phyloP scores from a whole-genome alignment of 208 protist species.

The Leishmania martiniquensis region DNA sequence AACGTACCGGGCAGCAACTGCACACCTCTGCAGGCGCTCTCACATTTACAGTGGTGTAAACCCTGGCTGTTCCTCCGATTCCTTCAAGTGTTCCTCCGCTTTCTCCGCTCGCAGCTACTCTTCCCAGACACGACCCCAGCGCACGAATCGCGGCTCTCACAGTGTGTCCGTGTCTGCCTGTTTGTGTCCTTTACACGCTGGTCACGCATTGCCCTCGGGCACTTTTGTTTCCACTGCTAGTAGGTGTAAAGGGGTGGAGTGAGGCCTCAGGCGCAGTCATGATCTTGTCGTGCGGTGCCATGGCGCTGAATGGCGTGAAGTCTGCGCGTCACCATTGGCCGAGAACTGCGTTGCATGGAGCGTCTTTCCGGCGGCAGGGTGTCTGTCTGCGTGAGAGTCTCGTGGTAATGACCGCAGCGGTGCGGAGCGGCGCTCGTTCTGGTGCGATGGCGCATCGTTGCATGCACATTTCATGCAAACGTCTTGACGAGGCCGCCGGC shows the following conservation, averaged over 20 bases:
- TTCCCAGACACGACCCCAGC: not conserved
- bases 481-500: not conserved
- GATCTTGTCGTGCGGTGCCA: not conserved
- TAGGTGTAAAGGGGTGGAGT: not conserved
- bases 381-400: not conserved
- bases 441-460: not conserved
- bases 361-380: not conserved
- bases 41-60: not conserved
- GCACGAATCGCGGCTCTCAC: too few relatives aligned
- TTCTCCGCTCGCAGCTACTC: not conserved
- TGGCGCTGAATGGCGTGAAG: not conserved
- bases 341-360: not conserved
- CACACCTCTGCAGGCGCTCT: not conserved
- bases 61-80: not conserved
- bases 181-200: not conserved
- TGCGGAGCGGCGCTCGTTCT: not conserved
- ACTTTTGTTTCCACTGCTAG: not conserved
- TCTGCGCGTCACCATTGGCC: not conserved
- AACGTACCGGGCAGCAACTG: not conserved
- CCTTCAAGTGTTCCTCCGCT: not conserved
- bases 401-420: not conserved
- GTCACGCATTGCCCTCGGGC: not conserved
- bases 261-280: not conserved
- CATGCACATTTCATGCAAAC: not conserved
- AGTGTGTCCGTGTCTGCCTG: not conserved